A percentile compares a stretch with the other conserved stretches of the same genome.
These are phyloP conservation scores for Dactylellina haptotyla DNA, from an alignment of 2,329 filamentous ascomycete species.

Conservation along the genomic window DNA sequence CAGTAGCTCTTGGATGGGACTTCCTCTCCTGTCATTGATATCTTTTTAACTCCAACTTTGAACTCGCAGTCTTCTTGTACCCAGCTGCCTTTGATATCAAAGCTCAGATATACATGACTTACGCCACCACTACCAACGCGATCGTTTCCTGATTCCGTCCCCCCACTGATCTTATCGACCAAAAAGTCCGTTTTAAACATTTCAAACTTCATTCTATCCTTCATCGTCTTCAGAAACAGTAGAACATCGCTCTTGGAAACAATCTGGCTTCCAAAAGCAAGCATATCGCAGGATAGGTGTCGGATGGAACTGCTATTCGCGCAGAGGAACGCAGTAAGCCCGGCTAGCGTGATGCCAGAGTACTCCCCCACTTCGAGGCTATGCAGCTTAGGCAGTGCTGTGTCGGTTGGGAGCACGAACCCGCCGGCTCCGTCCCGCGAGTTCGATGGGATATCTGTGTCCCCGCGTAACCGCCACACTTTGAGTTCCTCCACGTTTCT, in stretches of 20 bases:
- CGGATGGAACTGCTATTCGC: conserved; percentile 16
- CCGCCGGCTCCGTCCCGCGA: not conserved
- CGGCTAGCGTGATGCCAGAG: conserved; percentile 4
- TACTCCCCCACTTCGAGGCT: conserved; percentile 41
- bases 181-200: conserved; percentile 33
- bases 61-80: conserved; percentile 17
- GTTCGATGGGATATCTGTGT: not conserved
- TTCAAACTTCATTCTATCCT: conserved; percentile 6
- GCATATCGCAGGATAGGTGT: conserved; percentile 31
- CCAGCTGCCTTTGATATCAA: conserved; percentile 24
- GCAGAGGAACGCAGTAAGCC: conserved; percentile 15
- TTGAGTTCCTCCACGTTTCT: conserved; percentile 45
- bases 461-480: conserved; percentile 31
- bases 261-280: conserved; percentile 15
- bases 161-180: not conserved
- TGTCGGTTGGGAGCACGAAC: conserved; percentile 34
- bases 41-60: conserved; percentile 22
- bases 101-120: conserved; percentile 20
- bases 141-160: not conserved
- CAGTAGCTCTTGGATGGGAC: conserved; percentile 11
- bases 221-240: conserved; percentile 13
- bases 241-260: conserved; percentile 28
- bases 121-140: not conserved
- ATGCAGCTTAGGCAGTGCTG: conserved; percentile 1
- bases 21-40: conserved; percentile 21